These are phyloP conservation scores for Darksidea phi DNA, from an alignment of 495 filamentous ascomycete genomes.

Conservation along the genomic window DNA sequence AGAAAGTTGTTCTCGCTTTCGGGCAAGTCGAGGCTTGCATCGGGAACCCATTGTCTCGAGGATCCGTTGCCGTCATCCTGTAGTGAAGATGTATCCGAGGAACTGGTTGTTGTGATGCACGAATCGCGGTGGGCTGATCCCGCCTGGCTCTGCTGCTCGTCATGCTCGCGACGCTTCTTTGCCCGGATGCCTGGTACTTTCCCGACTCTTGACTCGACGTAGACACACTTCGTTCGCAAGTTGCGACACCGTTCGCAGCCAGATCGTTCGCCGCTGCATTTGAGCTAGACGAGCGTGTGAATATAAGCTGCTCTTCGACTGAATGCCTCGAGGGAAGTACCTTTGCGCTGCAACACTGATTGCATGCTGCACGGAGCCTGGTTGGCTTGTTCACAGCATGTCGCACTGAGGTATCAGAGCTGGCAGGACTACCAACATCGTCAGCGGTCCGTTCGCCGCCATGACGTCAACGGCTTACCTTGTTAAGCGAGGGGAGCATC, in stretches of 20 bases:
- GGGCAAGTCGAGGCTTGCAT: not conserved
- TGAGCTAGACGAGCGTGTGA: no score
- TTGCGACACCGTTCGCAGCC: slow-evolving; percentile 16
- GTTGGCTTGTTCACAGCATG: no score
- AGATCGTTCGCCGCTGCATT: slow-evolving; percentile 16
- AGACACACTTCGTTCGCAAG: slow-evolving; percentile 8
- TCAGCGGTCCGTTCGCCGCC: no score
- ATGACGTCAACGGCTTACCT: no score
- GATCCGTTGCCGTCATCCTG: not conserved
- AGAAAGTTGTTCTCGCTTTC: slow-evolving; percentile 2
- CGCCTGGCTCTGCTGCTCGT: not conserved
- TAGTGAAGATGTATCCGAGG: not conserved
- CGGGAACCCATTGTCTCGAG: slow-evolving; percentile 4
- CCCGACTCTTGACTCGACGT: slow-evolving; percentile 22
- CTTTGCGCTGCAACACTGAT: not conserved
- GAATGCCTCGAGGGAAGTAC: no score
- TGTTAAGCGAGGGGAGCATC: no score
- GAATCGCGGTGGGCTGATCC: not conserved
- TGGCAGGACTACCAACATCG: no score
- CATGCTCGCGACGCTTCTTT: not conserved
- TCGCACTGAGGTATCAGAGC: no score
- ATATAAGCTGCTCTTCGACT: no score
- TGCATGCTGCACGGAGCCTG: no score
- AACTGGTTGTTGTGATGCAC: not conserved
- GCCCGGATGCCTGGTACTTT: slow-evolving; percentile 16